Evolutionary conservation across 2,329 filamentous ascomycete species (phyloP).

Genomic region (Neopestalotiopsis rosae): DNA sequence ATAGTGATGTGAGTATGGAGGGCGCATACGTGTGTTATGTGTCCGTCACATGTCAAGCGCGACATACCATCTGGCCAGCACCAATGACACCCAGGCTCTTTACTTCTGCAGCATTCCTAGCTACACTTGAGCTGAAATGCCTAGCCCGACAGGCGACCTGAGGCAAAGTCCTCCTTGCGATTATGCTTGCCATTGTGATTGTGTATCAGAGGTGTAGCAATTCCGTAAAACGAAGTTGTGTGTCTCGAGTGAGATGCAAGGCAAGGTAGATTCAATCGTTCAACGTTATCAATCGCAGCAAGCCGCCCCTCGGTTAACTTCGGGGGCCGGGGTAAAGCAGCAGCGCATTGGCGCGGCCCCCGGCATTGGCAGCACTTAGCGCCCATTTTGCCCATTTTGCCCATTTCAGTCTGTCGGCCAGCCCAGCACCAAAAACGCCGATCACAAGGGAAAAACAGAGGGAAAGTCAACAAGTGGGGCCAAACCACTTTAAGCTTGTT

Average conservation of each 20-base stretch:
- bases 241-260: conserved; percentile 1
- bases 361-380: neutral
- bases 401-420: no score
- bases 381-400: neutral
- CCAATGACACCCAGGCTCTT: conserved; percentile 91
- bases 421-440: neutral
- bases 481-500: conserved; percentile 3
- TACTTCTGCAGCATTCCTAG: conserved; percentile 70
- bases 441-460: neutral
- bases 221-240: neutral
- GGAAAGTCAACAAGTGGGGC: neutral
- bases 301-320: conserved; percentile 18
- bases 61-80: conserved; percentile 89
- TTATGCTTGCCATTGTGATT: conserved; percentile 45
- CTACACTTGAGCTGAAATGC: conserved; percentile 72
- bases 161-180: conserved; percentile 43
- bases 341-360: conserved; percentile 5
- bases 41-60: conserved; percentile 41
- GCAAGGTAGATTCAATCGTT: neutral
- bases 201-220: neutral
- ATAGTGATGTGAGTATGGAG: conserved; percentile 31
- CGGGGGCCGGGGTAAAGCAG: conserved; percentile 4
- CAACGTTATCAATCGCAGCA: conserved; percentile 4
- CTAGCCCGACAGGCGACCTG: conserved; percentile 50
- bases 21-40: conserved; percentile 11